phyloP scores from a whole-genome alignment of 192 early-diverging fungal species.

The Helicostylum pulchrum region DNA sequence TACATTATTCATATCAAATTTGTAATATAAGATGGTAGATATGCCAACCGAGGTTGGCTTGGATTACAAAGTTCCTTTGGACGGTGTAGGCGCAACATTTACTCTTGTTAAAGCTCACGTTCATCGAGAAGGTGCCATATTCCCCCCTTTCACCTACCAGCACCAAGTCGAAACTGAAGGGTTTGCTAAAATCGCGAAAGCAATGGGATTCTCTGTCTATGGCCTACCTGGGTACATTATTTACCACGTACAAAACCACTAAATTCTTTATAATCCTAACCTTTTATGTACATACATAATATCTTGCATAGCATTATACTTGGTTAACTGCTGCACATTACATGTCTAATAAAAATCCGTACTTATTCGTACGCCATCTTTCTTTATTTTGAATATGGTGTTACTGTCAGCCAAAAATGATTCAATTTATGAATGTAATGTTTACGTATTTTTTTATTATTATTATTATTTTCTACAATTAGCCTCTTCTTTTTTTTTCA shows the following conservation, averaged over 20 bases:
- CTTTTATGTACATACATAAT: too few species aligned
- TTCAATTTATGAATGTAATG: too few species aligned
- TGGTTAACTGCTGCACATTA: too few species aligned
- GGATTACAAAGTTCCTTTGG: constrained; percentile 44
- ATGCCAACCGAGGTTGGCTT: constrained; percentile 29
- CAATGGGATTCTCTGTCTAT: constrained; percentile 52
- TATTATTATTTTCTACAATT: background rate
- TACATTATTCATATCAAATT: background rate
- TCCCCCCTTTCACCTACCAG: constrained; percentile 56
- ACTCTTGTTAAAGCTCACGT: constrained; percentile 54
- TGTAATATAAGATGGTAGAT: constrained; percentile 23
- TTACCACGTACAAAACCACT: constrained; percentile 40
- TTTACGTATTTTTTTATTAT: background rate
- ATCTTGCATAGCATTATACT: too few species aligned
- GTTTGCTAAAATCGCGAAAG: constrained; percentile 60
- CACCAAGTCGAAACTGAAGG: constrained; percentile 63
- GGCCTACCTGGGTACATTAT: constrained; percentile 55
- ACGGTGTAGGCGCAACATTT: constrained; percentile 60
- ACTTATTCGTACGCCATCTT: too few species aligned
- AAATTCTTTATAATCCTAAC: background rate
- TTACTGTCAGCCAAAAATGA: constrained; percentile 47
- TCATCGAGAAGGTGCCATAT: constrained; percentile 57
- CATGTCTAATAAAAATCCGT: too few species aligned
- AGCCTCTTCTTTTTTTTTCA: background rate
- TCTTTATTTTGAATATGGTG: constrained; percentile 26